phyloP scores from a whole-genome alignment of 805 yeast genomes.

The Candida glaebosa region DNA sequence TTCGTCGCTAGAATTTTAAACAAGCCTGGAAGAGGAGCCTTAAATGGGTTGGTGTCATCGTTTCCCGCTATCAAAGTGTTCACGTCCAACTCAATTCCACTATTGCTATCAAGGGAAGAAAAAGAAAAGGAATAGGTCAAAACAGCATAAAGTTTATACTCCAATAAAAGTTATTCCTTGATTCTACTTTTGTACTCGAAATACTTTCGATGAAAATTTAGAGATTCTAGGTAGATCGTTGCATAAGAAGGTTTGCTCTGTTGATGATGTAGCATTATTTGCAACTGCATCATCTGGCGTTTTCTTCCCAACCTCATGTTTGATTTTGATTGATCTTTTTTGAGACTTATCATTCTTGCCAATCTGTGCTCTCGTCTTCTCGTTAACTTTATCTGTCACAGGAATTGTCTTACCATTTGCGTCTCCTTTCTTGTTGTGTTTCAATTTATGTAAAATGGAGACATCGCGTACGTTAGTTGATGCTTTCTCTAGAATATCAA shows the following conservation, averaged over 20 bases:
- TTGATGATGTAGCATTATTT: background rate
- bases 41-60: conserved; percentile 56
- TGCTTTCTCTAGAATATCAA: conserved; percentile 28
- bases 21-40: conserved; percentile 55
- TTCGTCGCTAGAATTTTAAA: conserved; percentile 51
- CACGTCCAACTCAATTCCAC: conserved; percentile 59
- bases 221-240: background rate
- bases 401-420: too few species aligned
- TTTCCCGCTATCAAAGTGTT: conserved; percentile 56
- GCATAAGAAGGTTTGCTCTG: background rate
- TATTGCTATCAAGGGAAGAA: conserved; percentile 46
- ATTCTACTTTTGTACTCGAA: background rate
- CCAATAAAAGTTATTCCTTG: background rate
- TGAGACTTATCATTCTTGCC: too few species aligned
- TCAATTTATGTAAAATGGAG: conserved; percentile 15
- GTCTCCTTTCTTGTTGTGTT: background rate
- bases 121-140: conserved; percentile 3
- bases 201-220: background rate
- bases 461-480: conserved; percentile 38
- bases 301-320: background rate
- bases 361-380: too few species aligned
- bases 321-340: too few species aligned
- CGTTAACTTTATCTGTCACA: too few species aligned
- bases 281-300: background rate
- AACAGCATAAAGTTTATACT: background rate